Evolutionary conservation across 495 filamentous ascomycete species (phyloP).

Genomic region (Aspergillus homomorphus): DNA sequence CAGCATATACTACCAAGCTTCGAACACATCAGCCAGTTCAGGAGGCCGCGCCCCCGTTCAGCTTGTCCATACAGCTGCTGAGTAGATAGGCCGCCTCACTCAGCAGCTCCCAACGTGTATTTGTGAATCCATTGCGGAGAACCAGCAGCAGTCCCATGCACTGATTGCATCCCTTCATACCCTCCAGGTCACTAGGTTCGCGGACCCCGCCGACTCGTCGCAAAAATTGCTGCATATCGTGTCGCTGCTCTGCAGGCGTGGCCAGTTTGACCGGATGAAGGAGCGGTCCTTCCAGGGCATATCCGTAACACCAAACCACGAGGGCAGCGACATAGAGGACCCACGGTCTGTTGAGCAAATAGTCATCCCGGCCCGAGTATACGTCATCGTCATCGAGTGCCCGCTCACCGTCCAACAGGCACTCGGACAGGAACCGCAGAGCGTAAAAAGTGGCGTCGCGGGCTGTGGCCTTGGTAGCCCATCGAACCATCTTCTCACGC

Average conservation of each 20-base stretch:
- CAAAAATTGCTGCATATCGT: constrained; percentile 78
- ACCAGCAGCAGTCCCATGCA: constrained; percentile 82
- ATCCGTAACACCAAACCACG: constrained; percentile 95
- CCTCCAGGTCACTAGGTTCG: constrained; percentile 78
- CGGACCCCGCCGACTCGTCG: constrained; percentile 66
- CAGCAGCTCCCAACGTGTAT: constrained; percentile 87
- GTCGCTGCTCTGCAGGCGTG: constrained; percentile 62
- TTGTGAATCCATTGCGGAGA: constrained; percentile 73
- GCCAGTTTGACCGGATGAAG: constrained; percentile 46
- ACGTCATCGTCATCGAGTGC: constrained; percentile 25
- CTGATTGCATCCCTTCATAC: constrained; percentile 72
- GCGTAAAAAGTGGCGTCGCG: constrained; percentile 94
- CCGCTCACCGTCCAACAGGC: constrained; percentile 57
- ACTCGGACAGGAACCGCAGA: constrained; percentile 77
- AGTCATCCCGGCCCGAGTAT: constrained; percentile 87
- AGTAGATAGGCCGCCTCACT: constrained; percentile 80
- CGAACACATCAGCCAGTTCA: not conserved
- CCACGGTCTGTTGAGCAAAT: constrained; percentile 90
- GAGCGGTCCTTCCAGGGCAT: constrained; percentile 80
- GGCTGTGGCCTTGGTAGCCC: constrained; percentile 89
- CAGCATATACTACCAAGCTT: not conserved
- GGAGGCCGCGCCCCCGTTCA: constrained; percentile 23
- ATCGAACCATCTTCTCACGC: constrained; percentile 80
- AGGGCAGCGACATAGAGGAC: constrained; percentile 92
- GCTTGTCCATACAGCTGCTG: constrained; percentile 70